Percentiles rank a stretch among this genome's conserved stretches.
phyloP scores from a whole-genome alignment of 192 early-diverging fungal genomes.

The Coemansia sp. region DNA sequence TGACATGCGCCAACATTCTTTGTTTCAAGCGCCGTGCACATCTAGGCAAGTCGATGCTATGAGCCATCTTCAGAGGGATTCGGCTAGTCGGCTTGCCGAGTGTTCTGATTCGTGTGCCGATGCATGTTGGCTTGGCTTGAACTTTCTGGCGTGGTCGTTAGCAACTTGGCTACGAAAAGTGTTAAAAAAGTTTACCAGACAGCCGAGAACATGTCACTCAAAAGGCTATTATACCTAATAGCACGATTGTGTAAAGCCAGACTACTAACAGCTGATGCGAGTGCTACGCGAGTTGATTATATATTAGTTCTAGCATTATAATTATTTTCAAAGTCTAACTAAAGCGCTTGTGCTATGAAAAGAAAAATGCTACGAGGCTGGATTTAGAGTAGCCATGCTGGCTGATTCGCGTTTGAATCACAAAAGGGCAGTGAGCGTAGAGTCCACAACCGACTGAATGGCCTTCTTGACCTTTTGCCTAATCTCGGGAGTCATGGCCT shows the following conservation, averaged over 20 bases:
- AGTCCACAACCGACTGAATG: constrained; percentile 39
- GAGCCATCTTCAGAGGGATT: background rate
- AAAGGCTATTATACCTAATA: background rate
- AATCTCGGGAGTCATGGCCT: constrained; percentile 52
- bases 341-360: background rate
- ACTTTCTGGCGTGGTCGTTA: background rate
- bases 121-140: background rate
- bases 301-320: background rate
- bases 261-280: background rate
- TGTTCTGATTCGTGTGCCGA: background rate
- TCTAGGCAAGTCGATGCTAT: background rate
- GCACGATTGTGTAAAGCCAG: background rate
- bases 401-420: constrained; percentile 6
- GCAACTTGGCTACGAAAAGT: background rate
- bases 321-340: background rate
- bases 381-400: no score
- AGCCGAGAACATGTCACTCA: background rate
- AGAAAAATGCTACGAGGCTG: background rate
- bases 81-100: background rate
- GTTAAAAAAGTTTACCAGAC: background rate
- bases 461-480: constrained; percentile 53
- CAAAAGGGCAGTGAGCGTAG: constrained; percentile 41
- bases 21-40: background rate
- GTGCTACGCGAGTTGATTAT: background rate
- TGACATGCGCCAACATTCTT: background rate